phyloP scores from a whole-genome alignment of 345 rosid species.

The Nasturtium officinale region DNA sequence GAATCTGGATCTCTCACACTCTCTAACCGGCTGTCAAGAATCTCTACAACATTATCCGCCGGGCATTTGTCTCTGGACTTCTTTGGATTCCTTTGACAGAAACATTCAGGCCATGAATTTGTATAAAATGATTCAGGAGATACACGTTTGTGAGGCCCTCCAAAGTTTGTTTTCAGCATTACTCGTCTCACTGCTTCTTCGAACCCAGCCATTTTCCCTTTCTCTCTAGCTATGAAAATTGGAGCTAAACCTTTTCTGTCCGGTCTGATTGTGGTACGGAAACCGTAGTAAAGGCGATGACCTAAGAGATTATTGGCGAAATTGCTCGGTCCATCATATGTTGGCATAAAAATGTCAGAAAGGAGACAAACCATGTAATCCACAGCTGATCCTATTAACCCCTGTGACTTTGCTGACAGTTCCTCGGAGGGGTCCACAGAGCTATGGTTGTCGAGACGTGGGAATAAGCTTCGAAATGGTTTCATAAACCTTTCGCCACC shows the following conservation, averaged over 20 bases:
- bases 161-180: constrained; percentile 88
- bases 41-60: constrained; percentile 76
- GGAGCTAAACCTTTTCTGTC: constrained; percentile 93
- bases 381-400: constrained; percentile 94
- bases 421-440: constrained; percentile 82
- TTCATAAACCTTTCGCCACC: constrained; percentile 93
- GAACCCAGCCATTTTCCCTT: constrained; percentile 55
- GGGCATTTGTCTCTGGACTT: constrained; percentile 87
- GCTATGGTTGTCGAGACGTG: constrained; percentile 92
- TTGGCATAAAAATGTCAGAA: constrained; percentile 95
- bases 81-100: constrained; percentile 68
- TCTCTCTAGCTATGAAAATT: constrained; percentile 66
- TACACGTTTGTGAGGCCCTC: constrained; percentile 87
- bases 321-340: constrained; percentile 99
- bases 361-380: constrained; percentile 99
- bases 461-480: constrained; percentile 78
- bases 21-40: constrained; percentile 60
- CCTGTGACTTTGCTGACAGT: constrained; percentile 58
- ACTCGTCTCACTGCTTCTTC: constrained; percentile 81
- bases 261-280: constrained; percentile 92
- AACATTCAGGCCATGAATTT: constrained; percentile 99
- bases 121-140: constrained; percentile 96
- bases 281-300: constrained; percentile 95
- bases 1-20: constrained; percentile 52
- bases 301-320: constrained; percentile 98